Conservation (phyloP, 768 basidiomycete species). For the Termitomyces titanicus region DNA sequence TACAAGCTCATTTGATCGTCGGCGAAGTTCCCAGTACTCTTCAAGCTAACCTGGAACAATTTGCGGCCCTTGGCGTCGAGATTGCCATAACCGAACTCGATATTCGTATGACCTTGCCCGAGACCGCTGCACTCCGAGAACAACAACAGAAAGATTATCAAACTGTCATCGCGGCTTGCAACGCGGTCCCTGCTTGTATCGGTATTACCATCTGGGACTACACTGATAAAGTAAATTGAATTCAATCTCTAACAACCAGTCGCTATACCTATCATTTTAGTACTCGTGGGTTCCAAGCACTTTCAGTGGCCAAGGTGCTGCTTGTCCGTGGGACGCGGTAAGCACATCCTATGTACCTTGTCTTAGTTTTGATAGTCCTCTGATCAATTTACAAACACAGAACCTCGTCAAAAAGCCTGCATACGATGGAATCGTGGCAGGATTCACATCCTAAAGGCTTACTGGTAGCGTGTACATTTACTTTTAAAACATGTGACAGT, state of each 20-base stretch:
- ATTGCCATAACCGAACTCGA: constrained; percentile 70
- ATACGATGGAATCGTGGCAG: constrained; percentile 40
- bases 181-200: constrained; percentile 35
- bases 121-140: constrained; percentile 40
- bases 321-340: constrained; percentile 22
- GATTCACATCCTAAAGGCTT: constrained; percentile 15
- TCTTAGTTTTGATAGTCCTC: constrained; percentile 11
- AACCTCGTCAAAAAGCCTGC: constrained; percentile 41
- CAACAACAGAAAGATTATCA: constrained; percentile 59
- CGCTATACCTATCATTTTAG: constrained; percentile 2
- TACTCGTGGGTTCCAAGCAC: constrained; percentile 40
- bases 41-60: constrained; percentile 44
- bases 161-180: constrained; percentile 51
- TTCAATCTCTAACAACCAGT: not conserved
- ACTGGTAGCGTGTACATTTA: not conserved
- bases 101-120: constrained; percentile 56
- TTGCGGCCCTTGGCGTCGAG: constrained; percentile 60
- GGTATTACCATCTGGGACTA: constrained; percentile 46
- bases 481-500: not conserved
- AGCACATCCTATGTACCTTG: no score
- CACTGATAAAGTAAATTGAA: constrained; percentile 32
- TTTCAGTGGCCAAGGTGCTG: constrained; percentile 35
- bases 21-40: constrained; percentile 49
- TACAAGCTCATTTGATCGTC: constrained; percentile 59
- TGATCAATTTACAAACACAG: constrained; percentile 22